Percentiles rank a stretch among this genome's conserved stretches.
These are phyloP conservation scores for Prorocentrum cordatum DNA, from an alignment of 169 alveolate genomes.

Conservation along the genomic window DNA sequence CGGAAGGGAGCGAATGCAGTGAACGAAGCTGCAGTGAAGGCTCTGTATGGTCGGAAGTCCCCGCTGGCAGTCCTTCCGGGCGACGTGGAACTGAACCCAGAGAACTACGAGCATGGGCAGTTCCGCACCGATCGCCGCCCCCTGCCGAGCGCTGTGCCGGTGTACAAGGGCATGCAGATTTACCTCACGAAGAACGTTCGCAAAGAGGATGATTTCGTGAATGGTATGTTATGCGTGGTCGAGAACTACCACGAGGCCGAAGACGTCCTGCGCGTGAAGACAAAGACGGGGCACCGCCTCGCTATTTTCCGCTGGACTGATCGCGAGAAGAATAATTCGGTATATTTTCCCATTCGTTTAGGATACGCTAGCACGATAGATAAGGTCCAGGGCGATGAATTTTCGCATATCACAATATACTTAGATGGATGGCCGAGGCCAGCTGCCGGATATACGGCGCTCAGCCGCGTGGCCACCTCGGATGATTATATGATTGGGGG, in stretches of 20 bases:
- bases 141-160: too few relatives aligned
- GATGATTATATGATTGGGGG: too few relatives aligned
- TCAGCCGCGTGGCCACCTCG: background rate
- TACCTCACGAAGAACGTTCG: background rate
- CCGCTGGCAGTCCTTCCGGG: background rate
- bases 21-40: background rate
- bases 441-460: background rate
- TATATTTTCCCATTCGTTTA: background rate
- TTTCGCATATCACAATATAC: background rate
- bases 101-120: background rate
- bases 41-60: background rate
- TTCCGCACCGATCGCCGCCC: too few relatives aligned
- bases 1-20: background rate
- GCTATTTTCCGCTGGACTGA: background rate
- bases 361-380: constrained; percentile 1
- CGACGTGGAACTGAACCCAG: constrained; percentile 22
- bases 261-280: background rate
- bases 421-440: background rate
- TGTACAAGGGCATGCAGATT: background rate
- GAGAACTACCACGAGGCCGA: background rate
- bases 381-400: constrained; percentile 9
- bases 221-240: background rate
- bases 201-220: background rate
- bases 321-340: background rate
- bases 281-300: background rate